Evolutionary conservation across 768 basidiomycete genomes (phyloP).

Genomic region (Brasilioporus rufonigricans): DNA sequence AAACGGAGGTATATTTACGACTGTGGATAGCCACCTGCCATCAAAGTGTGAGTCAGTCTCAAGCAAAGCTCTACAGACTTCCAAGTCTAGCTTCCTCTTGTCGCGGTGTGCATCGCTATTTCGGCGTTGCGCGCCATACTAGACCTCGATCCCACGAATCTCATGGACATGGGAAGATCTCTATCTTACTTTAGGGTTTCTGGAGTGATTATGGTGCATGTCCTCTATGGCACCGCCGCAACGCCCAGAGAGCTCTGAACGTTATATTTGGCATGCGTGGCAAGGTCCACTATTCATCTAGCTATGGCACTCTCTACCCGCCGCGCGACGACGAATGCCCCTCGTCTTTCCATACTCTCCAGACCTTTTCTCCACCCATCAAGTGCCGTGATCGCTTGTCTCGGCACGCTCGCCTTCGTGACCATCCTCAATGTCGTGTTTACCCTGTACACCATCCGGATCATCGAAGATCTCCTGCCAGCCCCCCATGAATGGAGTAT

Average conservation of each 20-base stretch:
- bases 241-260: background rate
- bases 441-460: slow-evolving; percentile 19
- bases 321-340: background rate
- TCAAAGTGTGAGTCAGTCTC: background rate
- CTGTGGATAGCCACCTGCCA: background rate
- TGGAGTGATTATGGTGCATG: background rate
- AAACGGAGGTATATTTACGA: background rate
- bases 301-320: slow-evolving; percentile 5
- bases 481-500: slow-evolving; percentile 23
- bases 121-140: background rate
- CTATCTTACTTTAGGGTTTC: background rate
- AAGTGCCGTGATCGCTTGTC: slow-evolving; percentile 6
- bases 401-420: slow-evolving; percentile 20
- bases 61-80: background rate
- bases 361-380: background rate
- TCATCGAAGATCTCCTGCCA: slow-evolving; percentile 12
- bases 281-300: background rate
- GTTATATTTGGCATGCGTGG: slow-evolving; percentile 1
- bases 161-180: background rate
- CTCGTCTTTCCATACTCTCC: background rate
- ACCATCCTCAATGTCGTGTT: slow-evolving; percentile 23
- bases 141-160: background rate
- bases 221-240: background rate
- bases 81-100: background rate
- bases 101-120: background rate